Base-by-base conservation (phyloP, 495 filamentous ascomycete species). In the Thermochaetoides thermophila region DNA sequence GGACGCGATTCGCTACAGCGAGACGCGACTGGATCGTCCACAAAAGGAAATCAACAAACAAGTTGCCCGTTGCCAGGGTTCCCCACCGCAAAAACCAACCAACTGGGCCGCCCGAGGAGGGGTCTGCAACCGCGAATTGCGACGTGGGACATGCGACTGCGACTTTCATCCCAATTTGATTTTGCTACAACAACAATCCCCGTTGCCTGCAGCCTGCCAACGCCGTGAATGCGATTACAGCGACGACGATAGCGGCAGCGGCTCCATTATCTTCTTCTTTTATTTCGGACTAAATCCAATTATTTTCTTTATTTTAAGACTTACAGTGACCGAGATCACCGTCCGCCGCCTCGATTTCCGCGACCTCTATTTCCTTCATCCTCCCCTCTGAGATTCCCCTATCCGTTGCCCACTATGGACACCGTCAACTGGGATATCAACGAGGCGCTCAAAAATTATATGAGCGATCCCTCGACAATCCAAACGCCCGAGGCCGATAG, bases 401-500 rank as follows among this genome's bases (percentile, higher is more conserved):
- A 21, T 26, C 29, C n/a, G 37, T 32, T 44, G 39, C 42, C 51
- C 50, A 63, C 43, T 45, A 93, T 93, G 85, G 84, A 81, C 50
- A 58, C 52, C 35, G 64, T 81, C 45, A 71, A 75, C 39, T 99
- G 96, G 59, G 83, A 96, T 53, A 81, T 99, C 55, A 95, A 94
- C 58, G 76, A 89, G 49, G 79, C 84, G 40, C 76, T 96, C 57
- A 95, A 92, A 64, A 69, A 80, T 50, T 96, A 99, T 58, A 78
- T 92, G 66, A 83, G 80, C 61, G 84, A 94, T 58, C 91, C 91
- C 2, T 63, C 76, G 27, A 69, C 69, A 25, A 73, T 96, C 22
- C 68, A 79, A 3, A 94, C 84, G n/a, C 73, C 79, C 19, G 85
- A 94, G 52, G 89, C 87, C 17, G 80, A 92, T 44, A 53, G 76